Conservation (phyloP, 257 asterid species). For the Solanum pimpinellifolium region DNA sequence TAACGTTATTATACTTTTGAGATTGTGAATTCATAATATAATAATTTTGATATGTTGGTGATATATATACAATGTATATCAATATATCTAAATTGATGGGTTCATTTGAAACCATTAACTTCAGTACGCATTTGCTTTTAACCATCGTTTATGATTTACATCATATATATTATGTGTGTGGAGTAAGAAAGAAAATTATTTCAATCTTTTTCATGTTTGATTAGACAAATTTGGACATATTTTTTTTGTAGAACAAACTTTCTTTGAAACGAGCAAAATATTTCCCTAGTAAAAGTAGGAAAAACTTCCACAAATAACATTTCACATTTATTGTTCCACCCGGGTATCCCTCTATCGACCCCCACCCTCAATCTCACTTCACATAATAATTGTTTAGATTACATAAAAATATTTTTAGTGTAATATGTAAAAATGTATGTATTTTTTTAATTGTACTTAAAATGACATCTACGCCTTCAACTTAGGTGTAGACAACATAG, state of each 20-base stretch:
- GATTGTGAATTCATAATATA: neutral
- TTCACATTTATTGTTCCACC: neutral
- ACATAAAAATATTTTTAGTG: no score
- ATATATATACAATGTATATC: neutral
- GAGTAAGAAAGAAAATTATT: no score
- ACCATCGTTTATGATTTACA: neutral
- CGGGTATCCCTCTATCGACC: no score
- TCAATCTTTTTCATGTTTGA: neutral
- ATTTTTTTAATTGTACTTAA: no score
- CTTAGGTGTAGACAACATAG: no score
- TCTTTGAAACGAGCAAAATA: no score
- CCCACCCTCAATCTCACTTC: no score
- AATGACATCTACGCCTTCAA: no score
- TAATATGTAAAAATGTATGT: no score
- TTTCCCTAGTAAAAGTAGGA: neutral
- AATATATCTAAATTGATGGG: neutral
- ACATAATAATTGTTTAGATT: no score
- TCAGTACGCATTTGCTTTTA: neutral
- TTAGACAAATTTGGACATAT: neutral
- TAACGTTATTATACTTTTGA: neutral
- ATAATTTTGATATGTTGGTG: neutral
- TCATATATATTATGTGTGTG: neutral
- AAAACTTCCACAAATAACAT: neutral
- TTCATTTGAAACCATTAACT: neutral
- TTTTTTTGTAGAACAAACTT: neutral